phyloP scores from a whole-genome alignment of 495 filamentous ascomycete species.

The Penicillium pancosmium region DNA sequence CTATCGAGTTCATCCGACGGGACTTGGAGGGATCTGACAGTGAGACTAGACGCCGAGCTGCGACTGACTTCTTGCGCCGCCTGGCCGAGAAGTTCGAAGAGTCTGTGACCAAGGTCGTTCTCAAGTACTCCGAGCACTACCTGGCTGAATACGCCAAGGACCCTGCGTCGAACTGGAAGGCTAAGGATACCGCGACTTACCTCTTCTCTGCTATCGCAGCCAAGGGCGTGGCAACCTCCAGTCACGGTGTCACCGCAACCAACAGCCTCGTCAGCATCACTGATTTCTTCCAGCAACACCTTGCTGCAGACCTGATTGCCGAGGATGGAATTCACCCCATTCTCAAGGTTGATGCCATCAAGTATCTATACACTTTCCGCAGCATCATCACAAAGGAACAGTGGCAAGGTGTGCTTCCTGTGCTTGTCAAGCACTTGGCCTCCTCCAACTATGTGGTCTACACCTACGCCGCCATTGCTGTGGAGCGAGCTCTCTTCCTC shows the following conservation, averaged over 20 bases:
- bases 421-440: constrained; percentile 85
- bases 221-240: constrained; percentile 81
- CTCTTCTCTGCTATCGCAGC: constrained; percentile 93
- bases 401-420: constrained; percentile 84
- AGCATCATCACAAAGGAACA: constrained; percentile 84
- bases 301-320: constrained; percentile 78
- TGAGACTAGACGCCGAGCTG: constrained; percentile 86
- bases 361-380: constrained; percentile 93
- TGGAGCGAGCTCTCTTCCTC: constrained; percentile 85
- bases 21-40: constrained; percentile 96
- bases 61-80: constrained; percentile 89
- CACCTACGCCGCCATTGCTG: constrained; percentile 92
- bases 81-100: constrained; percentile 86
- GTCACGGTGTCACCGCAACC: constrained; percentile 85
- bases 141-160: constrained; percentile 68
- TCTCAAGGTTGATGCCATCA: constrained; percentile 95
- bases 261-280: constrained; percentile 83
- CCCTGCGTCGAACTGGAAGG: constrained; percentile 81
- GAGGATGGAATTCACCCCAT: constrained; percentile 72
- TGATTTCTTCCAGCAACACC: constrained; percentile 88
- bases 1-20: constrained; percentile 95
- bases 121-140: constrained; percentile 79
- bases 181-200: constrained; percentile 96
- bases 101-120: constrained; percentile 78
- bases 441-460: constrained; percentile 93